Evolutionary conservation across 1,284 basidiomycete genomes (phyloP), one percentile per base, ranked within the genome.

Genomic region (Hemileia vastatrix): DNA sequence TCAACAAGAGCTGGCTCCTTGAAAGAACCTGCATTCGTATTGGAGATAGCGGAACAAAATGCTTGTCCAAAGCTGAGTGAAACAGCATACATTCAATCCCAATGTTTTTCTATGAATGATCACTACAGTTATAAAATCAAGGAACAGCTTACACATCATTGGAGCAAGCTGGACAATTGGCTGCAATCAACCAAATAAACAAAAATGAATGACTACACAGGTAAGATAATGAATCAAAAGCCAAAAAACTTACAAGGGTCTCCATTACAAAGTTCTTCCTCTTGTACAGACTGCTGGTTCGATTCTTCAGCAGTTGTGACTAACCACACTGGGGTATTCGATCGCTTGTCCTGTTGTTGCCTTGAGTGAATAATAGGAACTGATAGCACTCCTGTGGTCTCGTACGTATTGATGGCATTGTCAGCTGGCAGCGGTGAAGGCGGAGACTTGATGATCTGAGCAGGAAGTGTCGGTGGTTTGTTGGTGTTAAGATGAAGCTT

Each of bases 81-180:
- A 47, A 8, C 18, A 47, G 18, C 18, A 9, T 47, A 18, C 44
- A 11, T 18, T 47, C 18, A 47, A 47, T 47, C 44, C 6, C 44
- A 47, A 18, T 6, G 18, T 18, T 11, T 47, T 21, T 47, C 44
- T 2, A 6, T 2, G n/a, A n/a, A n/a, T n/a, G 44, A 18, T 47
- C 44, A n/a, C 5, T 3, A 47, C 21, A 21, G 15, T 18, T n/a
- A 47, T 47, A 47, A 6, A 21, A 21, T n/a, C 18, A 48, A 33
- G 45, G n/a, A 32, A 15, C 44, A 18, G 23, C 60, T 54, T 18
- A 62, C 60, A 53, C 50, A 43, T 62, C 60, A 36, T 62, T 53
- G 23, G 53, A 44, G 18, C 60, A 62, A 8, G 60, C 60, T 3
- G 60, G 60, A 49, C 60, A 62, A 32, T 62, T 47, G 24, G n/a